Evolutionary conservation across 2,329 filamentous ascomycete genomes (phyloP).

Genomic region (Epichloe hybrida): DNA sequence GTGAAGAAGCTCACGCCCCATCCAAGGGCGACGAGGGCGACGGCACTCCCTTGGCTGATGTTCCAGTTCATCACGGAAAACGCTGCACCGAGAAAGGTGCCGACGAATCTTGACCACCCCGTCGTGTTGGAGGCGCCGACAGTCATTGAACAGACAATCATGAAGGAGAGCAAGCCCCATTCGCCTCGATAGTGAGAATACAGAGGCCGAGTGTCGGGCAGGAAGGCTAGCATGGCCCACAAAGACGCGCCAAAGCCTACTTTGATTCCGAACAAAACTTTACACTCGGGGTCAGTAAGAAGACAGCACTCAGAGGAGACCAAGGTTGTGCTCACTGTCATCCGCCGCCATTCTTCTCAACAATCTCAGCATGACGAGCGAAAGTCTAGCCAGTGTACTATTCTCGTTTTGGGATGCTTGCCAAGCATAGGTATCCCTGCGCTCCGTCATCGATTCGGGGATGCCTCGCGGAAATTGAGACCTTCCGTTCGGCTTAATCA

Average conservation of each 20-base stretch:
- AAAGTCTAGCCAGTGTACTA: constrained; percentile 24
- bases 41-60: constrained; percentile 55
- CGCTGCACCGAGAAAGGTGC: constrained; percentile 64
- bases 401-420: constrained; percentile 29
- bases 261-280: constrained; percentile 65
- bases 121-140: constrained; percentile 87
- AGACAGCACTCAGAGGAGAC: not conserved
- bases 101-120: constrained; percentile 66
- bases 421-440: constrained; percentile 35
- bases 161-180: constrained; percentile 90
- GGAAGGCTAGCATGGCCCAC: constrained; percentile 72
- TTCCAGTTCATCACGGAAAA: constrained; percentile 66
- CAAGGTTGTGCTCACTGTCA: constrained; percentile 26
- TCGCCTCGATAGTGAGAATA: constrained; percentile 81
- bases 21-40: constrained; percentile 59
- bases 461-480: constrained; percentile 35
- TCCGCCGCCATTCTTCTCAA: constrained; percentile 32
- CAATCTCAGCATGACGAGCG: constrained; percentile 27
- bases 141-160: constrained; percentile 92
- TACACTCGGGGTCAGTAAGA: not conserved
- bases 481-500: constrained; percentile 29
- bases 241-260: constrained; percentile 74
- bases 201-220: constrained; percentile 56
- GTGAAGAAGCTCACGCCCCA: constrained; percentile 65
- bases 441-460: constrained; percentile 31